Conservation (phyloP, 176 grass and related monocot species). For the Eremochloa ophiuroides region DNA sequence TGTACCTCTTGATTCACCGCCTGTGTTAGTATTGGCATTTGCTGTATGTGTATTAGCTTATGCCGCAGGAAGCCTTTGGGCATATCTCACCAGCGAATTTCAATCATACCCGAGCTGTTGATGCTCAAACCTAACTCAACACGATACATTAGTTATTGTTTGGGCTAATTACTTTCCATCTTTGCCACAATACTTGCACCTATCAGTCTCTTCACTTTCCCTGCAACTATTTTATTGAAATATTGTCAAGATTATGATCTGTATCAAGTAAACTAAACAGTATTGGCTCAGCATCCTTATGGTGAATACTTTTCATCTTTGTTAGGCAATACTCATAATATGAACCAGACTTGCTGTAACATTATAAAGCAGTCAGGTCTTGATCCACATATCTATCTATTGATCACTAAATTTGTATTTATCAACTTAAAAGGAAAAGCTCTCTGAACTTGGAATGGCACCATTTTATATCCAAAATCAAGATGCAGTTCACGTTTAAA, state of each 20-base stretch:
- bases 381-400: too few relatives aligned
- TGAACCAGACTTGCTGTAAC: neutral
- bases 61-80: constrained; percentile 30
- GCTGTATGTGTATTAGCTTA: constrained; percentile 4
- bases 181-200: neutral
- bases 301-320: neutral
- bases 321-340: neutral
- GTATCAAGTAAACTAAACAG: neutral
- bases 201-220: neutral
- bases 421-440: too few relatives aligned
- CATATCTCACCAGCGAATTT: constrained; percentile 24
- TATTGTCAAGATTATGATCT: neutral
- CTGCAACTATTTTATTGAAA: neutral
- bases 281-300: neutral
- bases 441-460: too few relatives aligned
- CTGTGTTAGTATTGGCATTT: constrained; percentile 3
- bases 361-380: neutral
- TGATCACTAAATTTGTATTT: too few relatives aligned
- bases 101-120: constrained; percentile 22
- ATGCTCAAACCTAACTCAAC: constrained; percentile 37
- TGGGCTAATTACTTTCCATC: neutral
- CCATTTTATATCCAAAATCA: too few relatives aligned
- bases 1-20: neutral
- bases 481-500: too few relatives aligned
- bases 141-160: constrained; percentile 45